These are phyloP conservation scores for Fistulifera pelliculosa DNA, from an alignment of 108 stramenopile genomes.

Conservation along the genomic window DNA sequence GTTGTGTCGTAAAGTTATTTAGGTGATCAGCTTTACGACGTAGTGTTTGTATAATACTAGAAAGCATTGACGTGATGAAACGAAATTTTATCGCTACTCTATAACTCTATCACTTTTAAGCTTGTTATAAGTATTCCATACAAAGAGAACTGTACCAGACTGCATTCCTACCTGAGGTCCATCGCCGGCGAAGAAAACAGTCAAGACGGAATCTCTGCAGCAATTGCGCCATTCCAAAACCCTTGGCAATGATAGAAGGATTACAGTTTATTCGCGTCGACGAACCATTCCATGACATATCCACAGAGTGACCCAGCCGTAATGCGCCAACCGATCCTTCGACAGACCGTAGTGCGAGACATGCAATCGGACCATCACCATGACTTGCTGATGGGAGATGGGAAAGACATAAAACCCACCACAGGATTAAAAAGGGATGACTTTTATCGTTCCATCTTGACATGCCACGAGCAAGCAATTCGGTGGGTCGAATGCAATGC, in stretches of 20 bases:
- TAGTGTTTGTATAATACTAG: too few relatives aligned
- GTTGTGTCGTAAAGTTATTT: too few relatives aligned
- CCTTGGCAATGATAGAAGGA: constrained; percentile 33
- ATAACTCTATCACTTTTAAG: too few relatives aligned
- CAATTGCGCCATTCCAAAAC: constrained; percentile 3
- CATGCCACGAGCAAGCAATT: constrained; percentile 22
- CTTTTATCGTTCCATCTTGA: constrained; percentile 40
- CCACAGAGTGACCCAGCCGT: constrained; percentile 44
- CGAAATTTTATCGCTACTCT: too few relatives aligned
- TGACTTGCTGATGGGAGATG: constrained; percentile 15
- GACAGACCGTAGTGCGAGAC: constrained; percentile 4
- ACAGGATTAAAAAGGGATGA: constrained; percentile 12
- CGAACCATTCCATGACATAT: constrained; percentile 24
- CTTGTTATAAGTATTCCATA: too few relatives aligned
- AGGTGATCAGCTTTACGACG: too few relatives aligned
- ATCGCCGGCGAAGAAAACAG: constrained; percentile 17
- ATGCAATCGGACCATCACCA: constrained; percentile 34
- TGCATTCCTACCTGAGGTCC: constrained; percentile 25
- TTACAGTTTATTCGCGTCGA: constrained; percentile 5
- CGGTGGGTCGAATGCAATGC: not conserved
- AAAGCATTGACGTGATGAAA: too few relatives aligned
- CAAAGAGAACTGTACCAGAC: constrained; percentile 19
- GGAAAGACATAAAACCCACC: not conserved
- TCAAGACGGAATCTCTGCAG: constrained; percentile 37
- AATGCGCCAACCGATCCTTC: constrained; percentile 4